A percentile compares a stretch with the other conserved stretches of the same genome.
Evolutionary conservation across 2,329 filamentous ascomycete species (phyloP).

Genomic region (Ophiostoma triangulosporum): DNA sequence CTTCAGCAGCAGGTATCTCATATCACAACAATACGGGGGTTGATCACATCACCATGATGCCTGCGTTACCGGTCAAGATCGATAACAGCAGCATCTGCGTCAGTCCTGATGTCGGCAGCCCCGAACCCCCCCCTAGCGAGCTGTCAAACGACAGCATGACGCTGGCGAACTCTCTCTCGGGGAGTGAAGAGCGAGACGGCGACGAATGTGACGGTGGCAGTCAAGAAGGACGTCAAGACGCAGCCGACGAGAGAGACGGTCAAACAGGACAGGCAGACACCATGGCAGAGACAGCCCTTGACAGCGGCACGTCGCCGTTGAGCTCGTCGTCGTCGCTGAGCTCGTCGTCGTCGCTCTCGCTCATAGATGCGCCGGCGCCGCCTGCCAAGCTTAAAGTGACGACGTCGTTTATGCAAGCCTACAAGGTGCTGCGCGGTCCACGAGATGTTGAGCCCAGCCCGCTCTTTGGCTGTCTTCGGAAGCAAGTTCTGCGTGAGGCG

Average conservation of each 20-base stretch:
- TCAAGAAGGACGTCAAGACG: not conserved
- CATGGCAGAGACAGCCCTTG: not conserved
- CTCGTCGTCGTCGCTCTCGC: not conserved
- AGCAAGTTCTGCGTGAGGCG: constrained; percentile 13
- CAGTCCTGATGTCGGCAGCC: not conserved
- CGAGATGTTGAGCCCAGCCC: constrained; percentile 15
- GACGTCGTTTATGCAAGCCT: constrained; percentile 18
- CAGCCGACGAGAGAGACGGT: not conserved
- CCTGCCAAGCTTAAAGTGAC: constrained; percentile 9
- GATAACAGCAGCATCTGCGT: not conserved
- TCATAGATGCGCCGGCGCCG: not conserved
- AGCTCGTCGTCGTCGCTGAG: not conserved
- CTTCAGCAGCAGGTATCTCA: too few species aligned
- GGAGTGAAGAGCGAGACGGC: not conserved
- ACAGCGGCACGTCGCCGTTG: not conserved
- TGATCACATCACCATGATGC: too few species aligned
- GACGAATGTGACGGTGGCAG: not conserved
- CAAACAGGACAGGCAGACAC: not conserved
- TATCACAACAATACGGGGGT: too few species aligned
- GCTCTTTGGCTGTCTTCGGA: constrained; percentile 14
- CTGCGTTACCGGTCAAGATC: too few species aligned
- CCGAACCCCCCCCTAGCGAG: too few species aligned
- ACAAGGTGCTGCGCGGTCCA: constrained; percentile 22
- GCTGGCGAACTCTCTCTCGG: not conserved
- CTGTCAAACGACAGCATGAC: not conserved